Evolutionary conservation across 208 protist genomes (phyloP), one percentile per base, ranked within the genome.

Genomic region (Leishmania martiniquensis): DNA sequence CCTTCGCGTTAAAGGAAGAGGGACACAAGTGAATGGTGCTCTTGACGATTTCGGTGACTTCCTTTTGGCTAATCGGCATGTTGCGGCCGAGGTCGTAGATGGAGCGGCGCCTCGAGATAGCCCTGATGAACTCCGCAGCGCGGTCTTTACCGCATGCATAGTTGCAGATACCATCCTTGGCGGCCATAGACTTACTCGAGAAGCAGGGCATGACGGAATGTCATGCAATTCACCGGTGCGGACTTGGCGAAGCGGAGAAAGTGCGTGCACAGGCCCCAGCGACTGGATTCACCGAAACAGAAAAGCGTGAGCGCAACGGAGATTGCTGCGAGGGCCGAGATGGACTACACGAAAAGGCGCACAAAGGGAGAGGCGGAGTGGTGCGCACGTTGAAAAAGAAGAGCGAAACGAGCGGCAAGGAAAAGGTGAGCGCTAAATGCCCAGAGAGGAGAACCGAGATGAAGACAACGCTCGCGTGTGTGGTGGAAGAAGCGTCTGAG

Each of bases 1-100:
- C 87, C 81, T 93, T 86, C 57, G 83, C 80, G 72, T 93, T 91
- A 78, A 93, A 93, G 55, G 85, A 70, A 13, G 81, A 91, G 29
- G 89, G 89, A 59, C 76, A 80, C 47, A 84, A 65, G 29, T 85
- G 86, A 37, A 88, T 75, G 9, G 78, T 73, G 15, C 80, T 68
- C 81, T 88, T 22, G 67, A 93, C 87, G 51, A 78, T 54, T 45
- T 78, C 77, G 39, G 77, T 81, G 20, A 88, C 79, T 72, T 88
- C 66, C 1, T 51, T 32, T 25, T 85, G 32, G 59, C 78, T 34
- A 34, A 81, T 69, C 15, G 86, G 76, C 37, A 92, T 77, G 76
- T 85, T 85, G 75, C 82, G 62, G 37, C 69, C 70, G 42, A 92
- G 60, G 65, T 72, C 25, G 67, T 92, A 90, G 74, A 90, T 85